Percentiles rank a stretch among this genome's conserved stretches.
Evolutionary conservation across 2,329 filamentous ascomycete genomes (phyloP).

Genomic region (Drechslera avenae): DNA sequence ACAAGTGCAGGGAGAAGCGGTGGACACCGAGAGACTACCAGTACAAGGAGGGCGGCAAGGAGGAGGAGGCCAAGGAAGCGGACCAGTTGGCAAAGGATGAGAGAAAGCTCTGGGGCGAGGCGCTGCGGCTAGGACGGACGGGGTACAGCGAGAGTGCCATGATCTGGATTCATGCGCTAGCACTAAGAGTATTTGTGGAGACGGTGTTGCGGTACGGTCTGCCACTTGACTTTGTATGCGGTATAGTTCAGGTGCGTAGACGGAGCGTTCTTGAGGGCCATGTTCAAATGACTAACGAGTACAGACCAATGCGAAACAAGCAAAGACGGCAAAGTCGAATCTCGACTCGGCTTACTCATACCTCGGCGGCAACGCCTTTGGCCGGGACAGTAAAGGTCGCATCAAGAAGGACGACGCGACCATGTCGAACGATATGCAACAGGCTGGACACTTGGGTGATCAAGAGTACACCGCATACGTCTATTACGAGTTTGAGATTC

Average conservation of each 20-base stretch:
- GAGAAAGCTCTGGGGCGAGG: conserved; percentile 90
- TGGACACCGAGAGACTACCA: conserved; percentile 96
- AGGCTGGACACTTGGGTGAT: conserved; percentile 70
- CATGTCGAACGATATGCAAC: conserved; percentile 81
- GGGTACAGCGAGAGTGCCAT: conserved; percentile 96
- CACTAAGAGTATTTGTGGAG: conserved; percentile 93
- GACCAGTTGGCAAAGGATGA: conserved; percentile 83
- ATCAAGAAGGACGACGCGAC: conserved; percentile 87
- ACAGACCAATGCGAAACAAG: conserved; percentile 81
- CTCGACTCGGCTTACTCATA: conserved; percentile 88
- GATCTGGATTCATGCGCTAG: conserved; percentile 92
- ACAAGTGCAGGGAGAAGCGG: conserved; percentile 89
- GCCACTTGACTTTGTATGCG: conserved; percentile 86
- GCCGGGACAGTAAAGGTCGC: conserved; percentile 89
- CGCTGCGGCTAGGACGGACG: conserved; percentile 82
- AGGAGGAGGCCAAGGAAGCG: conserved; percentile 87
- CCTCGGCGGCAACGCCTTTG: conserved; percentile 91
- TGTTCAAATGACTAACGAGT: conserved; percentile 6
- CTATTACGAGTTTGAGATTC: conserved; percentile 91
- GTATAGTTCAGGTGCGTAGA: conserved; percentile 72
- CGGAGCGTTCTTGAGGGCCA: too few relatives aligned
- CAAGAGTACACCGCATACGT: conserved; percentile 95
- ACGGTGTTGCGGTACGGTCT: conserved; percentile 95
- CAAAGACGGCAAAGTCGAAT: conserved; percentile 68
- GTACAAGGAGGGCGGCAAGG: conserved; percentile 85